These are phyloP conservation scores for Pezizomycotina sp. DNA, from an alignment of 2,329 filamentous ascomycete genomes.

Conservation along the genomic window DNA sequence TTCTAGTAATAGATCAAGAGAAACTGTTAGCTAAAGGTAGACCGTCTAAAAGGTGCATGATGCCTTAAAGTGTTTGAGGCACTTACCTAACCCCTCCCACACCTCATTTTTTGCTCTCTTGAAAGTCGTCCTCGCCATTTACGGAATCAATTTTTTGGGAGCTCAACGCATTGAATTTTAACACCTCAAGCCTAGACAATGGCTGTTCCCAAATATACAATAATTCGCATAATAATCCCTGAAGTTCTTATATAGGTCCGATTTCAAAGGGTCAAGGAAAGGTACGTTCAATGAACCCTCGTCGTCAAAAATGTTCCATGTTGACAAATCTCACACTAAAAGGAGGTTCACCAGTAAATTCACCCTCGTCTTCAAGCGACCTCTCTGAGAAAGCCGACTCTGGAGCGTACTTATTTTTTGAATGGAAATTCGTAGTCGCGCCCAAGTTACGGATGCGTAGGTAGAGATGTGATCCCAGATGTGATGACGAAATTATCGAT, in stretches of 20 bases:
- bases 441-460: constrained; percentile 14
- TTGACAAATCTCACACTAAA: constrained; percentile 42
- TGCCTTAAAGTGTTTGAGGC: too few relatives aligned
- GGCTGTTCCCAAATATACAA: constrained; percentile 50
- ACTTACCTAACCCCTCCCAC: constrained; percentile 23
- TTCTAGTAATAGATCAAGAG: too few relatives aligned
- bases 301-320: constrained; percentile 49
- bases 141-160: constrained; percentile 11
- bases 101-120: constrained; percentile 11
- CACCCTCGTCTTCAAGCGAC: constrained; percentile 8
- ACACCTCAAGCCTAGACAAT: constrained; percentile 45
- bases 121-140: constrained; percentile 13
- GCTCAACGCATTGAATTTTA: constrained; percentile 51
- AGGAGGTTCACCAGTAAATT: constrained; percentile 9
- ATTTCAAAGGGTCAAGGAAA: constrained; percentile 39
- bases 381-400: constrained; percentile 11
- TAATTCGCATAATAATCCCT: constrained; percentile 51
- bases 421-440: constrained; percentile 18
- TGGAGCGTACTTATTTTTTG: constrained; percentile 4
- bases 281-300: constrained; percentile 48
- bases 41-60: too few relatives aligned
- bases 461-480: constrained; percentile 1
- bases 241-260: constrained; percentile 41
- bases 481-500: constrained; percentile 3
- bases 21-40: too few relatives aligned